phyloP scores from a whole-genome alignment of 2,329 filamentous ascomycete species.

The Paramyrothecium roridum region DNA sequence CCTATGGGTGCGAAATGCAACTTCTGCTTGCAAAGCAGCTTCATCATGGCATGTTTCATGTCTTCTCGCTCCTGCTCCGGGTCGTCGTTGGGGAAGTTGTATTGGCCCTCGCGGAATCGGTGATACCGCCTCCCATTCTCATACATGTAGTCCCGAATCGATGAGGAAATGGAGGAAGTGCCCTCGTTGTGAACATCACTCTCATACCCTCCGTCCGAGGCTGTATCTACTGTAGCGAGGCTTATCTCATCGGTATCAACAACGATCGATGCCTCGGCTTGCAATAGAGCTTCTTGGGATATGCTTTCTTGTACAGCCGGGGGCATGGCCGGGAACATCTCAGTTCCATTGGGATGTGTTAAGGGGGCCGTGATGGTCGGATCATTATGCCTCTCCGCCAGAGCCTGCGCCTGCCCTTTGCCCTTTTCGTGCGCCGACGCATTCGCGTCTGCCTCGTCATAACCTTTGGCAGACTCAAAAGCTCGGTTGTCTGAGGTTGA shows the following conservation, averaged over 20 bases:
- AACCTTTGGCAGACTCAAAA: no score
- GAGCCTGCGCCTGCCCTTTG: background rate
- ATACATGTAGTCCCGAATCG: slow-evolving; percentile 46
- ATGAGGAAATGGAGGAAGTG: slow-evolving; percentile 34
- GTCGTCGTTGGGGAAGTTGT: slow-evolving; percentile 60
- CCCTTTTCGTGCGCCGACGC: background rate
- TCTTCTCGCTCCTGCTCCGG: slow-evolving; percentile 57
- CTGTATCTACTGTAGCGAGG: slow-evolving; percentile 11
- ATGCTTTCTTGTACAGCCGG: slow-evolving; percentile 29
- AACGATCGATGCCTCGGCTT: slow-evolving; percentile 32
- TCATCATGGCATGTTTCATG: slow-evolving; percentile 53
- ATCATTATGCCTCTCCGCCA: slow-evolving; percentile 2
- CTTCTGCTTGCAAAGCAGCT: slow-evolving; percentile 42
- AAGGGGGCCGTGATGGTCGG: slow-evolving; percentile 23
- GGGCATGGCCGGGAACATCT: slow-evolving; percentile 32
- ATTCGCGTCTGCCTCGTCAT: background rate
- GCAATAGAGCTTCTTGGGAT: slow-evolving; percentile 29
- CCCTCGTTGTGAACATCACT: slow-evolving; percentile 31
- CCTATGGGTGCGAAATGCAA: slow-evolving; percentile 52
- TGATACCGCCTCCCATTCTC: slow-evolving; percentile 61
- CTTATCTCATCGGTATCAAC: slow-evolving; percentile 27
- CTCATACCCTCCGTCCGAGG: slow-evolving; percentile 33
- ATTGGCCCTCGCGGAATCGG: slow-evolving; percentile 49
- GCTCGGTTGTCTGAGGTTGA: no score
- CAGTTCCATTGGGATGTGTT: slow-evolving; percentile 33